Evolutionary conservation across 2,329 filamentous ascomycete genomes (phyloP).

Genomic region (Ophiostoma tasmaniense): DNA sequence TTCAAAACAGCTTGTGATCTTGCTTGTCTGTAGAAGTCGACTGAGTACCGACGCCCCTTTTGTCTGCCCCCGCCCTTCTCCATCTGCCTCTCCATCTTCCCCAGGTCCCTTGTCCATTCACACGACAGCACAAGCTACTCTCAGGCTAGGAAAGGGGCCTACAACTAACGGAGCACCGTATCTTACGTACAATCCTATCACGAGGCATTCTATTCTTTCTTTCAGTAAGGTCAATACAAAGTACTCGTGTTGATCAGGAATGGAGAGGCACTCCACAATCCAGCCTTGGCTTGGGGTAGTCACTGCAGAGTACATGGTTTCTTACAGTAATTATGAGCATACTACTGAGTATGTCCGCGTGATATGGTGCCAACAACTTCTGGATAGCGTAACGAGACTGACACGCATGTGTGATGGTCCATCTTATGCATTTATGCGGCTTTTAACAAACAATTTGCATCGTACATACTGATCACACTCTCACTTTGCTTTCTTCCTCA

Average conservation of each 20-base stretch:
- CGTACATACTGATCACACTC: too few relatives aligned
- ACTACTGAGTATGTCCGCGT: too few relatives aligned
- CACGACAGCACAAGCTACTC: not conserved
- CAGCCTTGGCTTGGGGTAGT: not conserved
- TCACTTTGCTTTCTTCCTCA: not conserved
- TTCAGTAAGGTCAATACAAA: not conserved
- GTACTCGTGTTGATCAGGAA: not conserved
- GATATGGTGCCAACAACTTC: not conserved
- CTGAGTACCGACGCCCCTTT: too few relatives aligned
- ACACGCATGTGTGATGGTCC: not conserved
- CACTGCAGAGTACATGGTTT: too few relatives aligned
- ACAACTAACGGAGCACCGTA: slow-evolving; percentile 1
- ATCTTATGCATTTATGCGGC: not conserved
- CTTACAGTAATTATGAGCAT: too few relatives aligned
- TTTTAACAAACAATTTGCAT: too few relatives aligned
- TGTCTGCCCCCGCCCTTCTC: not conserved
- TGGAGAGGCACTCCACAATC: not conserved
- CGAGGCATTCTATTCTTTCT: not conserved
- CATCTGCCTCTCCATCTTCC: not conserved
- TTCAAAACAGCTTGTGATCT: too few relatives aligned
- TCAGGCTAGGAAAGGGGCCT: not conserved
- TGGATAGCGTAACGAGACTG: not conserved
- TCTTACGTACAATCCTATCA: not conserved
- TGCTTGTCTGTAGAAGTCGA: too few relatives aligned
- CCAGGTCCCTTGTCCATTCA: not conserved